Percentiles rank a stretch among this genome's conserved stretches.
Conservation (phyloP, 2,329 filamentous ascomycete genomes). For the Drechslerella stenobrocha region DNA sequence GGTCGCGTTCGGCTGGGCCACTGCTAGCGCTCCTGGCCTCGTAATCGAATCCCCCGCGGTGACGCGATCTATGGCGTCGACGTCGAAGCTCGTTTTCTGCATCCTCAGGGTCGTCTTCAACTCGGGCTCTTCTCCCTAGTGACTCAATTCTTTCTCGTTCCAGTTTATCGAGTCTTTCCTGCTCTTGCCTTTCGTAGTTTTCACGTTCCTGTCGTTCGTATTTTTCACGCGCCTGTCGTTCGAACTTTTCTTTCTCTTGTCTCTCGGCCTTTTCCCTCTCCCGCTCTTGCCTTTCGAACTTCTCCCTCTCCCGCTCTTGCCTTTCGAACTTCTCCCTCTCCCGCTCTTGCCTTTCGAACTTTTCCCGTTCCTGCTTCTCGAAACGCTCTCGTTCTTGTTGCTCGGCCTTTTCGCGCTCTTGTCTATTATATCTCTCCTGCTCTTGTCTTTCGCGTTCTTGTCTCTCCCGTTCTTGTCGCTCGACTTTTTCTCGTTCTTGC, state of each 20-base stretch:
- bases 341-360: background rate
- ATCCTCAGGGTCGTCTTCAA: background rate
- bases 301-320: background rate
- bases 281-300: background rate
- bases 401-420: background rate
- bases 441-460: slow-evolving; percentile 1
- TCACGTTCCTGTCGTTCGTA: background rate
- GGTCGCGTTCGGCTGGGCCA: slow-evolving; percentile 23
- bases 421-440: background rate
- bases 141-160: background rate
- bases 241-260: background rate
- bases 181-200: slow-evolving; percentile 10
- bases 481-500: slow-evolving; percentile 8
- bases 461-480: slow-evolving; percentile 5
- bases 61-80: slow-evolving; percentile 28
- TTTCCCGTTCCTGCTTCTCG: background rate
- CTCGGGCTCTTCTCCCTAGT: background rate
- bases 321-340: slow-evolving; percentile 12
- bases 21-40: slow-evolving; percentile 32
- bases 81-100: background rate
- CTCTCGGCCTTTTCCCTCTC: slow-evolving; percentile 14
- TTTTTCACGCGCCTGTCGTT: background rate
- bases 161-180: background rate
- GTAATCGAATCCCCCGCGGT: slow-evolving; percentile 13
- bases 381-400: background rate